Base-by-base conservation (phyloP, 192 early-diverging fungal species). In the Podila minutissima region DNA sequence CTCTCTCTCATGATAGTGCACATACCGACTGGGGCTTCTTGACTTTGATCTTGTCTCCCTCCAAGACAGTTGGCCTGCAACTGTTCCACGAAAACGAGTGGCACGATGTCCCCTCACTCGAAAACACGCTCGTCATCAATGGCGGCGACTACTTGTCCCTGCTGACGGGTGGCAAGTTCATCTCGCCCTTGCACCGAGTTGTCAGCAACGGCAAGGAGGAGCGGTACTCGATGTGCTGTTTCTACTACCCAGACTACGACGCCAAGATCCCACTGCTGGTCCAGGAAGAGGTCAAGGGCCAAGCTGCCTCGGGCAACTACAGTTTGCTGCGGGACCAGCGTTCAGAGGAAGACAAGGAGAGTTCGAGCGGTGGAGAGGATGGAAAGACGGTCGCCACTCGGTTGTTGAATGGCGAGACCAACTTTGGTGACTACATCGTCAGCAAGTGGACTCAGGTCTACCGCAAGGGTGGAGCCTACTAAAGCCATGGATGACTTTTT, bases 81-180 rank as follows among this genome's bases (percentile, higher is more conserved):
- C 65, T 90, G 12, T 82, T 69, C 62, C 64, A 79, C 32, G 74
- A 84, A 20, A 83, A 68, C 24, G 50, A 59, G 28, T 90, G 89
- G 88, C 64, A 78, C 8, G 87, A 90, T 33, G 78, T 91, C 20
- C 72, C 84, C 13, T 82, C 87, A 5, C 60, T 83, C 51, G 72
- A 81, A 15, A 84, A 83, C 35, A 85, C 82, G 19, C 81, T 88
- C 20, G 82, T 92, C 49, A 87, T 92, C 68, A 92, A 91, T 60
- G 88, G 83, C 29, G 91, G 91, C 10, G 91, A 92, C 68, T 92
- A 89, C 64, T 67, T 91, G 37, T 88, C 87, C 2, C 76, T 90
- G 0, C 35, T 91, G 35, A 90, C 89, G 8, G 67, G 79, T 20
- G 90, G 90, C 5, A 60, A 72, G 17, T 63, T 86, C 57, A 66